These are phyloP conservation scores for Annulohypoxylon nitens DNA, from an alignment of 495 filamentous ascomycete species.

Conservation along the genomic window DNA sequence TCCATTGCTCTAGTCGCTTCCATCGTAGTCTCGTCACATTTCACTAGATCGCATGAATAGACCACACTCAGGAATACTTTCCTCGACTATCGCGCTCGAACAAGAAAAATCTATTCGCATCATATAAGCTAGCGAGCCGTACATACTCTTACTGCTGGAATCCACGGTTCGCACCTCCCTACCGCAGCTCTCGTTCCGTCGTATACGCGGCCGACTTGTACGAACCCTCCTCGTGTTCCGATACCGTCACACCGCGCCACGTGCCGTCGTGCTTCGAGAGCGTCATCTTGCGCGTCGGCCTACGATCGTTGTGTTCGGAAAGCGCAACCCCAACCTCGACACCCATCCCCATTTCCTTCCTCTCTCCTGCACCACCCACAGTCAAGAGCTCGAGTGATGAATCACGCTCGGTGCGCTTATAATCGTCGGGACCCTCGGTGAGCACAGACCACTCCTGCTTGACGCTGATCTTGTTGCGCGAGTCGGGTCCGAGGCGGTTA, in stretches of 20 bases:
- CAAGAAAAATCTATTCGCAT: constrained; percentile 18
- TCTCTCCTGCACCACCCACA: constrained; percentile 4
- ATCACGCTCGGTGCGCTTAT: constrained; percentile 20
- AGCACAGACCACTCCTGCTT: constrained; percentile 47
- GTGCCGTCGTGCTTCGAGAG: constrained; percentile 37
- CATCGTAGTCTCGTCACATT: background rate
- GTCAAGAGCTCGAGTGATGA: constrained; percentile 32
- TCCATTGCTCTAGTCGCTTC: too few species aligned
- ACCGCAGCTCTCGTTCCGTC: constrained; percentile 24
- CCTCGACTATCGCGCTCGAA: constrained; percentile 3
- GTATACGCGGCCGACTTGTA: constrained; percentile 29
- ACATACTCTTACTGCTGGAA: background rate
- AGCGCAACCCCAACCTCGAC: background rate
- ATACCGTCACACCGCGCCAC: constrained; percentile 35
- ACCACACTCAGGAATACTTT: too few species aligned
- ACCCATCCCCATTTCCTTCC: background rate
- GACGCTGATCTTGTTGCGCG: constrained; percentile 33
- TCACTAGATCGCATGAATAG: background rate
- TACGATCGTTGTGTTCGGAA: background rate
- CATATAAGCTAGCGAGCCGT: constrained; percentile 10
- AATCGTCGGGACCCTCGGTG: constrained; percentile 25
- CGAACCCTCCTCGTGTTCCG: constrained; percentile 19
- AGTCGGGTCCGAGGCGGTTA: constrained; percentile 24
- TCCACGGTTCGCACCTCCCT: background rate
- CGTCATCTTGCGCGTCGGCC: constrained; percentile 37